phyloP scores from a whole-genome alignment of 768 basidiomycete genomes.

The Boletus pseudo-olivaceus region DNA sequence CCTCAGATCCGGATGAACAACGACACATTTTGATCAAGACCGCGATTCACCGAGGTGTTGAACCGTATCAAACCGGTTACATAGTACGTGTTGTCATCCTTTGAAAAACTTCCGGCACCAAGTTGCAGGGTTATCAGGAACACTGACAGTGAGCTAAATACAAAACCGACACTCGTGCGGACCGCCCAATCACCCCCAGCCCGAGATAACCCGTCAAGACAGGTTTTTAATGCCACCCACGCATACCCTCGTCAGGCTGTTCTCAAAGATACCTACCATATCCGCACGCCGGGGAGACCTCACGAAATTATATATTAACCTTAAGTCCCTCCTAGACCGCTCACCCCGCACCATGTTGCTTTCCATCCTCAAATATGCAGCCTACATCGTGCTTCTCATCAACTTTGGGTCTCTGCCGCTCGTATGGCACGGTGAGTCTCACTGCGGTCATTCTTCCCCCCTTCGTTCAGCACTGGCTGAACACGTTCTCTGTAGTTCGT shows the following conservation, averaged over 20 bases:
- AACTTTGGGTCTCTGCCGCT: slow-evolving; percentile 63
- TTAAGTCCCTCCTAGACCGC: slow-evolving; percentile 3
- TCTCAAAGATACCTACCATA: slow-evolving; percentile 16
- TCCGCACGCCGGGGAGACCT: background rate
- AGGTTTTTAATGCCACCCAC: slow-evolving; percentile 8
- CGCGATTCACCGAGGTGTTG: too few relatives aligned
- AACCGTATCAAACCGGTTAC: too few relatives aligned
- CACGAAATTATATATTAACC: background rate
- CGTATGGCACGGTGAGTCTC: slow-evolving; percentile 62
- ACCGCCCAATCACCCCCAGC: background rate
- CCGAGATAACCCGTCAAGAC: background rate
- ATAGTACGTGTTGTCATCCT: too few relatives aligned
- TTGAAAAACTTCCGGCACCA: too few relatives aligned
- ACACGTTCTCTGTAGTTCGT: slow-evolving; percentile 37
- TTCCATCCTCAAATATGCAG: slow-evolving; percentile 16
- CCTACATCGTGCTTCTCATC: slow-evolving; percentile 46
- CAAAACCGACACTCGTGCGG: background rate
- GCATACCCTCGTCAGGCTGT: background rate
- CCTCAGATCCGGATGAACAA: too few relatives aligned
- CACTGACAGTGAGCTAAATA: background rate
- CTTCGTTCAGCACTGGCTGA: background rate
- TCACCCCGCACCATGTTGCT: slow-evolving; percentile 2
- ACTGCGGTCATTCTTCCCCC: background rate
- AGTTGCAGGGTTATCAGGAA: too few relatives aligned
- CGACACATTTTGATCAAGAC: too few relatives aligned